phyloP scores from a whole-genome alignment of 2,329 filamentous ascomycete genomes.

The Fusarium oligoseptatum region DNA sequence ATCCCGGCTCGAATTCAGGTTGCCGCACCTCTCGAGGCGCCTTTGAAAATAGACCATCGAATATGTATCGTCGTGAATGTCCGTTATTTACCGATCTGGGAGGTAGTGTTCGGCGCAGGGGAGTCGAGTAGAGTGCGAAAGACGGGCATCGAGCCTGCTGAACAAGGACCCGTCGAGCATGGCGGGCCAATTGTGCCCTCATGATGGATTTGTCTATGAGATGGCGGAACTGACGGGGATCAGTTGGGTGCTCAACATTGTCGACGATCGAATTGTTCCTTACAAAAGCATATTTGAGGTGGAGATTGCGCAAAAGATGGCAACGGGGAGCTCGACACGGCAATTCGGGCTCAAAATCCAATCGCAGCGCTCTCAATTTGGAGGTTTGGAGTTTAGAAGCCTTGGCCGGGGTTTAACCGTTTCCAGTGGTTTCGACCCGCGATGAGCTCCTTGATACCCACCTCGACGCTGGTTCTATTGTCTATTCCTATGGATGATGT shows the following conservation, averaged over 20 bases:
- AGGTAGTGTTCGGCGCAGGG: constrained; percentile 46
- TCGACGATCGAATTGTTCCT: background rate
- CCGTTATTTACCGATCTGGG: constrained; percentile 40
- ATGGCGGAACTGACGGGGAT: constrained; percentile 33
- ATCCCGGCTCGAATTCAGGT: constrained; percentile 76
- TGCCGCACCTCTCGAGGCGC: constrained; percentile 71
- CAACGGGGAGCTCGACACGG: constrained; percentile 24
- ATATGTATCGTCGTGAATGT: constrained; percentile 62
- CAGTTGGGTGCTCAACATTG: constrained; percentile 2
- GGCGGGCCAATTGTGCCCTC: constrained; percentile 61
- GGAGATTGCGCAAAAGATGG: constrained; percentile 24
- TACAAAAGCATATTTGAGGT: constrained; percentile 47
- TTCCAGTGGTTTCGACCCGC: background rate
- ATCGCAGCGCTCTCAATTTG: constrained; percentile 43
- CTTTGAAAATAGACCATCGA: constrained; percentile 71
- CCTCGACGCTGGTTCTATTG: background rate
- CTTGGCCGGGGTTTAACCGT: constrained; percentile 44
- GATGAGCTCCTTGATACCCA: background rate
- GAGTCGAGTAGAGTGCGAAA: constrained; percentile 50
- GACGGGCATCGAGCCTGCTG: constrained; percentile 51
- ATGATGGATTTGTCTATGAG: constrained; percentile 53
- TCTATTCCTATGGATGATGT: background rate
- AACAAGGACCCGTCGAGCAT: constrained; percentile 58
- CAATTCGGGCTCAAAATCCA: constrained; percentile 38
- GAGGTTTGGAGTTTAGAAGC: constrained; percentile 32